Conservation (phyloP, 768 basidiomycete species). For the Tephrocybe sp. region DNA sequence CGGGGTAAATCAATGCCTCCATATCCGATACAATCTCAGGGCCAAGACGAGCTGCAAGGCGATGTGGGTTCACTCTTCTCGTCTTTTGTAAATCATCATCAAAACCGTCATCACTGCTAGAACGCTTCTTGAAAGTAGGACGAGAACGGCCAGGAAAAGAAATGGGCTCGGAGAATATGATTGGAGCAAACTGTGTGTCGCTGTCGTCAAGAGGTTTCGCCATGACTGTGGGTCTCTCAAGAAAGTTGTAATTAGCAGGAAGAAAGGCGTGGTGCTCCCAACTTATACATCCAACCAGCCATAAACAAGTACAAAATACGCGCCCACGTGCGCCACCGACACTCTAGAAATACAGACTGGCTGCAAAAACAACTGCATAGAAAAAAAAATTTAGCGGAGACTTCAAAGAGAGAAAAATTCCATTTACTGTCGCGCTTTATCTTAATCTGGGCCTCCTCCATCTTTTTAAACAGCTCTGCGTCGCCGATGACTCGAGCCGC, state of each 20-base stretch:
- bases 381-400: conserved; percentile 10
- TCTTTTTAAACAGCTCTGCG: conserved; percentile 92
- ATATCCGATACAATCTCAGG: conserved; percentile 68
- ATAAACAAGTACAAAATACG: conserved; percentile 14
- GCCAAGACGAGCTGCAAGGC: conserved; percentile 62
- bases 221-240: conserved; percentile 19
- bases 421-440: conserved; percentile 95
- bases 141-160: not conserved
- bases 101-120: conserved; percentile 6
- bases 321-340: conserved; percentile 7
- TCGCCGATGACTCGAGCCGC: conserved; percentile 98
- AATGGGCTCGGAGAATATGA: conserved; percentile 9
- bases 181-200: conserved; percentile 14
- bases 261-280: not conserved
- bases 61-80: conserved; percentile 63
- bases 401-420: not conserved
- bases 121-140: conserved; percentile 10
- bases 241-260: not conserved
- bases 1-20: conserved; percentile 66
- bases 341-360: conserved; percentile 78
- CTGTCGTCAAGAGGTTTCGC: conserved; percentile 27
- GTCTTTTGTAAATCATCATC: conserved; percentile 38
- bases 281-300: conserved; percentile 2
- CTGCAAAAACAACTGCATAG: conserved; percentile 74
- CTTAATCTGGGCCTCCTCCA: conserved; percentile 92